Base-by-base conservation (phyloP, 768 basidiomycete species). In the Mycena indigotica region DNA sequence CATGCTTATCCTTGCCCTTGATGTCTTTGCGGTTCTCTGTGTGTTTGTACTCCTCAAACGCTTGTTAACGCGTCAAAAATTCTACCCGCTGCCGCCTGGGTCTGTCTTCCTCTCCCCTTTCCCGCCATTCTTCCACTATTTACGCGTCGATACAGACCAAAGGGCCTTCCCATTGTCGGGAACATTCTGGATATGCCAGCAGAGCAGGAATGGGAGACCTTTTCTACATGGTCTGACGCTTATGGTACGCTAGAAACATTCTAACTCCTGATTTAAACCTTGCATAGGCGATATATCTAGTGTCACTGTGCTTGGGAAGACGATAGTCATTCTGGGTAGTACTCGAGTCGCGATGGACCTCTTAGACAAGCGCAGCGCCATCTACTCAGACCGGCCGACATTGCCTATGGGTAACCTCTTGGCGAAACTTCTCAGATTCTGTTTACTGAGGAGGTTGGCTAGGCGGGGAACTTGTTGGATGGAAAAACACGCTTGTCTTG, bases 351-450 rank as follows among this genome's bases (percentile, higher is more conserved):
- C 84, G 17, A 68, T 73, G 56, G 84, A 86, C 52, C 77, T 88
- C 72, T 74, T 88, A 49, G 85, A 88, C 68, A 86, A 85, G 71
- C 85, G 85, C 64, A 84, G 84, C 58, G 75, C 82, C 25, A 77
- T 82, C 40, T 88, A 87, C 67, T 87, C 86, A 19, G 87, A 88
- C 62, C 82, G 87, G n/a, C 86, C 87, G 0, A 68, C 72, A 19
- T 65, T 77, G 49, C 53, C 52, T 29, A 65, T 66, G 66, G 66
- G 61, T 61, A 55, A 13, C 25, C 13, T 29, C 24, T 38, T 16
- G 16, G 61, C 44, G 29, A 45, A 8, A 28, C 21, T 48, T 45
- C 35, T 50, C 16, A 51, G 59, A 29, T 48, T 58, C n/a, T 35
- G 39, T 17, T 26, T 26, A 23, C 53, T 53, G 19, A 56, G 26